Conservation (phyloP, 345 rosid genomes). For the Eucalyptus fibrosa region DNA sequence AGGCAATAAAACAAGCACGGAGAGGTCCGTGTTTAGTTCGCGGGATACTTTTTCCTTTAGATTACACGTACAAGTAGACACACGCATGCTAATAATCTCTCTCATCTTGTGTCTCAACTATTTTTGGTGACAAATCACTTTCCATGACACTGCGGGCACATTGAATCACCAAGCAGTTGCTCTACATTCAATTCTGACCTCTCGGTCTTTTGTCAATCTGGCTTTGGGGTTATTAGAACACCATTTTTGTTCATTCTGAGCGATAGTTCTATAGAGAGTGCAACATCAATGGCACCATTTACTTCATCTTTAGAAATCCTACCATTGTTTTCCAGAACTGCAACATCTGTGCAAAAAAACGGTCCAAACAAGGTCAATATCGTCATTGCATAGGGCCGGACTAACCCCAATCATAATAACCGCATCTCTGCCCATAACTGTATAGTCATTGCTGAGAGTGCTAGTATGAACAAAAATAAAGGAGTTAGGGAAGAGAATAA, state of each 20-base stretch:
- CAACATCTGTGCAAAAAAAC: slow-evolving; percentile 23
- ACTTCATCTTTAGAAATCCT: slow-evolving; percentile 53
- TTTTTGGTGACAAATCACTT: slow-evolving; percentile 36
- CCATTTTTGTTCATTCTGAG: slow-evolving; percentile 38
- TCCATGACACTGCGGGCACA: slow-evolving; percentile 46
- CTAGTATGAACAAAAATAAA: too few species aligned
- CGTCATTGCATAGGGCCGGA: slow-evolving; percentile 22
- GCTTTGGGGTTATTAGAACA: slow-evolving; percentile 48
- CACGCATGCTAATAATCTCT: neutral
- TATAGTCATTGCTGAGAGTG: neutral
- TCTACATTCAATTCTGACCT: slow-evolving; percentile 37
- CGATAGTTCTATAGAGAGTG: slow-evolving; percentile 50
- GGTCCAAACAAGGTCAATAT: slow-evolving; percentile 22
- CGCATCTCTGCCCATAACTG: neutral
- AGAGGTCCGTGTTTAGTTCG: neutral
- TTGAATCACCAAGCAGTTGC: slow-evolving; percentile 46
- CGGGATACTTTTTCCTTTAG: too few species aligned
- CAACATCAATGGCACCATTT: slow-evolving; percentile 37
- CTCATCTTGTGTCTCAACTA: slow-evolving; percentile 13
- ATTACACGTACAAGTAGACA: neutral
- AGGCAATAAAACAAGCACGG: neutral
- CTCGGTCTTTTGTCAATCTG: slow-evolving; percentile 34
- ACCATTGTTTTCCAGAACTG: slow-evolving; percentile 35
- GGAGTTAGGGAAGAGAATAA: too few species aligned
- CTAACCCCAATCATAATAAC: neutral